A percentile compares a stretch with the other conserved stretches of the same genome.
These are phyloP conservation scores for Botryotinia convoluta DNA, from an alignment of 2,329 filamentous ascomycete species.

Conservation along the genomic window DNA sequence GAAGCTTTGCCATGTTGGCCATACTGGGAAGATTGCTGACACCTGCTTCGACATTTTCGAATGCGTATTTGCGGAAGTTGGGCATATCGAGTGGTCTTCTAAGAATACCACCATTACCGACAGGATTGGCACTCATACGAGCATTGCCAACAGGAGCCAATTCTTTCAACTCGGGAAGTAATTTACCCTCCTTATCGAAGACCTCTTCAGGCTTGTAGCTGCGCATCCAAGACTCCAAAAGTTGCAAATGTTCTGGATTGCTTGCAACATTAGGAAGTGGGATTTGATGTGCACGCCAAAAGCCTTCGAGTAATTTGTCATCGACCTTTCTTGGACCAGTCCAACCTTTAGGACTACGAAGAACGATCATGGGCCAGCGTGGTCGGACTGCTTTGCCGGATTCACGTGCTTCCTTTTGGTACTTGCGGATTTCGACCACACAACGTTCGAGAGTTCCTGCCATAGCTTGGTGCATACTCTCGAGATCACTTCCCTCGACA, in stretches of 20 bases:
- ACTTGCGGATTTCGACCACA: slow-evolving; percentile 64
- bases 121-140: slow-evolving; percentile 75
- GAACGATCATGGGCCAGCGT: slow-evolving; percentile 75
- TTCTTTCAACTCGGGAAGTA: slow-evolving; percentile 60
- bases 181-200: slow-evolving; percentile 62
- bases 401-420: slow-evolving; percentile 70
- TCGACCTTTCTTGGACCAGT: slow-evolving; percentile 71
- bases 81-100: slow-evolving; percentile 66
- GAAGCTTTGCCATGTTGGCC: slow-evolving; percentile 64
- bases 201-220: slow-evolving; percentile 71
- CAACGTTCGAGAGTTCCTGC: slow-evolving; percentile 72
- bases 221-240: slow-evolving; percentile 74
- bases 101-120: slow-evolving; percentile 68
- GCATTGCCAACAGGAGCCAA: slow-evolving; percentile 63
- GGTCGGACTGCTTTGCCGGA: slow-evolving; percentile 68
- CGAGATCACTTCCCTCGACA: slow-evolving; percentile 71
- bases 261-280: slow-evolving; percentile 68
- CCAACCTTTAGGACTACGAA: slow-evolving; percentile 78
- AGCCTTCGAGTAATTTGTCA: slow-evolving; percentile 70
- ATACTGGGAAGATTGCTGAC: slow-evolving; percentile 60
- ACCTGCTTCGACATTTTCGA: slow-evolving; percentile 60
- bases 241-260: slow-evolving; percentile 63
- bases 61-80: slow-evolving; percentile 65
- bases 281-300: slow-evolving; percentile 76
- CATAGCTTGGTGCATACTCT: slow-evolving; percentile 80